Conservation (phyloP, 345 rosid species). For the Citrus unshiu region DNA sequence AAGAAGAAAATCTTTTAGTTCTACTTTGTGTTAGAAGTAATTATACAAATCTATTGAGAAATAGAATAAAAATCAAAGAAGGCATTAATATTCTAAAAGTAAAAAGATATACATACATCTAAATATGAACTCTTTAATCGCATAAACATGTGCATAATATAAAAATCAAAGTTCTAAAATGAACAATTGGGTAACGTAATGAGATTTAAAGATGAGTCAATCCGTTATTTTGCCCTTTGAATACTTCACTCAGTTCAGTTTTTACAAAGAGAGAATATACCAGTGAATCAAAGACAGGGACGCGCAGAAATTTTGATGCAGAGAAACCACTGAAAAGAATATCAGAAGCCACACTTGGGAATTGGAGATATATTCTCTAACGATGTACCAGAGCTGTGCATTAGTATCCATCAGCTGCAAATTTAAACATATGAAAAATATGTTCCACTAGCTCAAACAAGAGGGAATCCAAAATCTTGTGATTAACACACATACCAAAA, state of each 20-base stretch:
- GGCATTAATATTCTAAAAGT: not conserved
- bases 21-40: no score
- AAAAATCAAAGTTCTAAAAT: not conserved
- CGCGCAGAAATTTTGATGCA: not conserved
- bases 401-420: no score
- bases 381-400: no score
- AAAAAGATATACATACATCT: not conserved
- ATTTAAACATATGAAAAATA: no score
- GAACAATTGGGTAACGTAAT: not conserved
- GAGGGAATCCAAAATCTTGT: no score
- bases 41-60: not conserved
- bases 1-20: no score
- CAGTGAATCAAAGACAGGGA: not conserved
- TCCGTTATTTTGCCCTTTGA: not conserved
- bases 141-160: not conserved
- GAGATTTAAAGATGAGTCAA: not conserved
- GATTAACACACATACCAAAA: no score
- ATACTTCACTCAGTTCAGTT: not conserved
- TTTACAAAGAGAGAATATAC: not conserved
- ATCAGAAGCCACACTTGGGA: conserved; percentile 61
- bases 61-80: not conserved
- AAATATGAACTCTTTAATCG: not conserved
- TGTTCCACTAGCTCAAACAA: no score
- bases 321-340: not conserved
- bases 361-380: conserved; percentile 28